Conservation (phyloP, 2,329 filamentous ascomycete genomes). For the Ophiocordyceps polyrhachis-furcata region DNA sequence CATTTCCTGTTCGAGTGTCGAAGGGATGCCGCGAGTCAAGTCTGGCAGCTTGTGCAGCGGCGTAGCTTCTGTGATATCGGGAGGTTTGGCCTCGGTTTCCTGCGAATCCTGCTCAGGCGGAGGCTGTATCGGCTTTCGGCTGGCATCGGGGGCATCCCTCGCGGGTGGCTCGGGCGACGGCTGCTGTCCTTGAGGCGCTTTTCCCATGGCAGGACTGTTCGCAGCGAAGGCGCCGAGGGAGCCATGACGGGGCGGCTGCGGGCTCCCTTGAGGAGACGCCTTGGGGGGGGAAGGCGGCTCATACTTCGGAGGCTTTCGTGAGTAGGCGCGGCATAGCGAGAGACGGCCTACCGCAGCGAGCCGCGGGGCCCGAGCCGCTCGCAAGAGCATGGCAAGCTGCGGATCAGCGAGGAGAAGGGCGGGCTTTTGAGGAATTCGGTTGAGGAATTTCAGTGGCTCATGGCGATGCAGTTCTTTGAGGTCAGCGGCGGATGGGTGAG, state of each 20-base stretch:
- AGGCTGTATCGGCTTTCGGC: constrained; percentile 9
- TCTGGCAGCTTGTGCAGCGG: constrained; percentile 62
- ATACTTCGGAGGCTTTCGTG: constrained; percentile 9
- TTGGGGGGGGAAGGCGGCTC: constrained; percentile 2
- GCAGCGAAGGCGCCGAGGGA: too few relatives aligned
- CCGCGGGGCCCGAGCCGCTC: constrained; percentile 14
- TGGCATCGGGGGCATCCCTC: not conserved
- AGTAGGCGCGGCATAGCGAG: constrained; percentile 8
- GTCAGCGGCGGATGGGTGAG: not conserved
- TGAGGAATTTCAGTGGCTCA: not conserved
- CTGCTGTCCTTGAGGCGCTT: not conserved
- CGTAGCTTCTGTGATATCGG: constrained; percentile 16
- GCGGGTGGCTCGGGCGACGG: not conserved
- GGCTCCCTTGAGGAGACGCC: not conserved
- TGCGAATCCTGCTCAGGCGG: not conserved
- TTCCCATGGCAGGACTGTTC: not conserved
- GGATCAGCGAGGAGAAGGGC: not conserved
- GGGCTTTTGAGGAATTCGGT: not conserved
- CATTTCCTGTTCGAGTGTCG: constrained; percentile 67
- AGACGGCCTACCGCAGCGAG: constrained; percentile 14
- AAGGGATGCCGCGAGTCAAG: constrained; percentile 85
- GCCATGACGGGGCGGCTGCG: too few relatives aligned
- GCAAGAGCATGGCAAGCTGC: constrained; percentile 17
- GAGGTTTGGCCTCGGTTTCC: constrained; percentile 8
- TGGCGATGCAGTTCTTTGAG: not conserved